Percentiles rank a stretch among this genome's conserved stretches.
Conservation (phyloP, 2,329 filamentous ascomycete species). For the Exophiala phaeomuriformis region DNA sequence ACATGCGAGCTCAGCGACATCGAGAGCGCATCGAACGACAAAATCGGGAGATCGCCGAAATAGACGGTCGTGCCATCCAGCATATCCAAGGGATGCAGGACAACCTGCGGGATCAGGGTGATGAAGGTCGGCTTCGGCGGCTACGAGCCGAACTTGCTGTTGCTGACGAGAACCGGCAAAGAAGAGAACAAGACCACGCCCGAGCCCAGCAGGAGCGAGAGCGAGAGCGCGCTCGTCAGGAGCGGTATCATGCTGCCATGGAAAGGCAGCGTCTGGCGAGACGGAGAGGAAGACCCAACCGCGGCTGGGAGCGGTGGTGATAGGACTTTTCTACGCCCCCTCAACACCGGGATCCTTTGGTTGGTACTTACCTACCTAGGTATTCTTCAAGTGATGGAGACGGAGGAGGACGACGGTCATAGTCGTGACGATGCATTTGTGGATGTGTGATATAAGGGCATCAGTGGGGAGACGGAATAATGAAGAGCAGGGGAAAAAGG, state of each 20-base stretch:
- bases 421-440: no score
- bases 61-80: background rate
- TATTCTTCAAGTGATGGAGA: no score
- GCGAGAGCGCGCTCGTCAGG: background rate
- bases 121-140: background rate
- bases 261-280: background rate
- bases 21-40: background rate
- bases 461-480: no score
- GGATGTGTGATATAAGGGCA: no score
- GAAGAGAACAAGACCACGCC: background rate
- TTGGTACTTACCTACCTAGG: no score
- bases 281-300: background rate
- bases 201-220: background rate
- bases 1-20: slow-evolving; percentile 3
- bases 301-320: background rate
- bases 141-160: background rate
- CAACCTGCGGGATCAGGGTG: background rate
- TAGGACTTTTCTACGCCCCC: background rate
- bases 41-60: slow-evolving; percentile 5
- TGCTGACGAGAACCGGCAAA: background rate
- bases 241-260: background rate
- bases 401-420: no score
- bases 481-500: no score
- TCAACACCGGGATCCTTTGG: no score
- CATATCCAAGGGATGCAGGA: slow-evolving; percentile 1